Conservation (phyloP, 345 rosid species). For the Cardiospermum halicacabum region DNA sequence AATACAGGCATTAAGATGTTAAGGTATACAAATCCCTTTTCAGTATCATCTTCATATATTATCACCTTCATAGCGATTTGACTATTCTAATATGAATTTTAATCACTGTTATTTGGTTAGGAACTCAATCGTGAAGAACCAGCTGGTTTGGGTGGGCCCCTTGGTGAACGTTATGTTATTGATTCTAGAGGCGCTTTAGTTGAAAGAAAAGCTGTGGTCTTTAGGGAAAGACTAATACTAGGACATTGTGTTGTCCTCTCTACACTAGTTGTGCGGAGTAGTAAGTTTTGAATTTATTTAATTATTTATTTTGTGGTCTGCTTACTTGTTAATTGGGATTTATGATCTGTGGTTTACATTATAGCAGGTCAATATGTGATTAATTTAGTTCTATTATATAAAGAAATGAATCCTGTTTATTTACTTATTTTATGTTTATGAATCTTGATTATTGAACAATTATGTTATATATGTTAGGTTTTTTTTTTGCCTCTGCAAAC, state of each 20-base stretch:
- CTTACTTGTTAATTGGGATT: not conserved
- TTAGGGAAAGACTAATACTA: slow-evolving; percentile 73
- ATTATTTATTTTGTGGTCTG: not conserved
- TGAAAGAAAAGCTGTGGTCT: slow-evolving; percentile 80
- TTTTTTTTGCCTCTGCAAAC: not conserved
- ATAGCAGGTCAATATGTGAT: not conserved
- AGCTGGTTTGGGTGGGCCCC: slow-evolving; percentile 87
- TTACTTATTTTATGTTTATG: not conserved
- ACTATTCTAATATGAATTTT: not conserved
- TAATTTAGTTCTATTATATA: not conserved
- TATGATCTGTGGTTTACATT: not conserved
- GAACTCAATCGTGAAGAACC: slow-evolving; percentile 95
- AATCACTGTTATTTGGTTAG: slow-evolving; percentile 31
- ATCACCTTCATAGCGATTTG: not conserved
- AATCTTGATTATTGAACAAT: not conserved
- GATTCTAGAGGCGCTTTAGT: slow-evolving; percentile 93
- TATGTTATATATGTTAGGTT: not conserved
- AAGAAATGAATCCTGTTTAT: not conserved
- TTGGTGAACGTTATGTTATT: slow-evolving; percentile 62
- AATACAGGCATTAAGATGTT: not conserved
- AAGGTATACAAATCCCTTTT: slow-evolving; percentile 3
- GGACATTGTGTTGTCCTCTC: slow-evolving; percentile 96
- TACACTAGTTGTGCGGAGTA: slow-evolving; percentile 65
- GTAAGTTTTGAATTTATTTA: slow-evolving; percentile 57
- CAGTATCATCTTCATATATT: slow-evolving; percentile 1